Percentiles rank a stretch among this genome's conserved stretches.
Evolutionary conservation across 768 basidiomycete genomes (phyloP).

Genomic region (Lentinula boryana): DNA sequence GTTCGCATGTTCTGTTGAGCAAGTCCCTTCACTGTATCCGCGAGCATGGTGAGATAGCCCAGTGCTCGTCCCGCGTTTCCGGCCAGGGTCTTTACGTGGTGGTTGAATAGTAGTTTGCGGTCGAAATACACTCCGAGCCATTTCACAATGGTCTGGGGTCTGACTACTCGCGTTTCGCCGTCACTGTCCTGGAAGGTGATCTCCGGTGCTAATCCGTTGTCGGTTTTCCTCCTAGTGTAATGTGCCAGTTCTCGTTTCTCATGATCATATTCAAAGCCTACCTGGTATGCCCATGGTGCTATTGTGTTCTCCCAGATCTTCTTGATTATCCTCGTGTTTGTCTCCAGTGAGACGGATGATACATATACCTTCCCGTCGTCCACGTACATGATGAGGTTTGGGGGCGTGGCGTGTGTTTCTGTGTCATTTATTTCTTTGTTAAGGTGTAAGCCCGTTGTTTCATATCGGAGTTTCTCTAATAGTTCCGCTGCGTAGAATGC

Average conservation of each 20-base stretch:
- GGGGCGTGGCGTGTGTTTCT: no score
- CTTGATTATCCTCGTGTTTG: conserved; percentile 15
- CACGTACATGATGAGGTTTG: conserved; percentile 20
- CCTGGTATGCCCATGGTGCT: conserved; percentile 10
- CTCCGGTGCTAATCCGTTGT: conserved; percentile 5
- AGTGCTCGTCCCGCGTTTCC: conserved; percentile 17
- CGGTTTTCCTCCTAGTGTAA: conserved; percentile 12
- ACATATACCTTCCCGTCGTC: conserved; percentile 25
- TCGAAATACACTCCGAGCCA: conserved; percentile 32
- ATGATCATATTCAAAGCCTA: conserved; percentile 14
- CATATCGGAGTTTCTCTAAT: conserved; percentile 14
- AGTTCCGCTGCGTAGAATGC: conserved; percentile 20
- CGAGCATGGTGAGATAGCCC: conserved; percentile 18
- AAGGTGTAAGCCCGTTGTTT: not conserved
- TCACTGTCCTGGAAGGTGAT: conserved; percentile 9
- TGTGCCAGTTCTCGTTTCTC: conserved; percentile 23
- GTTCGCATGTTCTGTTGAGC: conserved; percentile 19
- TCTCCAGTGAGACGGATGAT: conserved; percentile 17
- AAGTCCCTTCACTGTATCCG: conserved; percentile 27
- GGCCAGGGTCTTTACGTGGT: conserved; percentile 20
- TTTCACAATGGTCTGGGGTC: conserved; percentile 7
- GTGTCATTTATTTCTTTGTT: not conserved
- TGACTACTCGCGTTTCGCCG: not conserved
- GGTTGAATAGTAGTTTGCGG: conserved; percentile 23
- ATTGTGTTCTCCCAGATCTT: conserved; percentile 9